Conservation (phyloP, 2,329 filamentous ascomycete genomes). For the Eurotiales sp. region DNA sequence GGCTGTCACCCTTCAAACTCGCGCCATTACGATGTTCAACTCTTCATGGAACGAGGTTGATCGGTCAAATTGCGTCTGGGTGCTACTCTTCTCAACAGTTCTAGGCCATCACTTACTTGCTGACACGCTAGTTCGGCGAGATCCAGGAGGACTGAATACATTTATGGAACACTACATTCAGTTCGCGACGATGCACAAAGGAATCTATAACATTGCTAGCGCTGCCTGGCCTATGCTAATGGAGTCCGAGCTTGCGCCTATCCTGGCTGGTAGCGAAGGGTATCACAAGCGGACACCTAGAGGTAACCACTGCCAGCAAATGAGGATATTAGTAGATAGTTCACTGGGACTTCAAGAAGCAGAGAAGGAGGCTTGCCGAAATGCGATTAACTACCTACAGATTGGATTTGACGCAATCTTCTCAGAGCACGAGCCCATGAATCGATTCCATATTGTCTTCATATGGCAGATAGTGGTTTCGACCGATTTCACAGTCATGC, state of each 20-base stretch:
- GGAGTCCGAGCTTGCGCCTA: constrained; percentile 7
- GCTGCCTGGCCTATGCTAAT: constrained; percentile 10
- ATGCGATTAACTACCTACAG: constrained; percentile 7
- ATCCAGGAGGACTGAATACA: neutral
- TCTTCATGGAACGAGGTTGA: constrained; percentile 4
- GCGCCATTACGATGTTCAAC: constrained; percentile 10
- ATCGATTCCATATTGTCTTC: constrained; percentile 7
- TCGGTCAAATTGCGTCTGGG: constrained; percentile 9
- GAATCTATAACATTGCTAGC: constrained; percentile 8
- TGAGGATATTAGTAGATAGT: neutral
- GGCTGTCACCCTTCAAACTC: constrained; percentile 10
- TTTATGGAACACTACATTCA: constrained; percentile 7
- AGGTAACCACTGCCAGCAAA: constrained; percentile 9
- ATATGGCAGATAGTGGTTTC: constrained; percentile 5
- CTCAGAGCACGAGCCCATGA: constrained; percentile 1
- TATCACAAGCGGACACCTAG: constrained; percentile 3
- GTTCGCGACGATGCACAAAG: constrained; percentile 9
- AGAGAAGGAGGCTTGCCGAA: constrained; percentile 10
- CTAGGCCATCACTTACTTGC: constrained; percentile 11
- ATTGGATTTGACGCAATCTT: constrained; percentile 10
- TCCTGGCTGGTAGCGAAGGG: constrained; percentile 1
- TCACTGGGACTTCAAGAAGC: neutral
- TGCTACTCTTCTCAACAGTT: constrained; percentile 7
- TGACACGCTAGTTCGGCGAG: constrained; percentile 4
- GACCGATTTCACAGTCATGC: neutral